These are phyloP conservation scores for Camellia japonica DNA, from an alignment of 148 eudicot species.

Conservation along the genomic window DNA sequence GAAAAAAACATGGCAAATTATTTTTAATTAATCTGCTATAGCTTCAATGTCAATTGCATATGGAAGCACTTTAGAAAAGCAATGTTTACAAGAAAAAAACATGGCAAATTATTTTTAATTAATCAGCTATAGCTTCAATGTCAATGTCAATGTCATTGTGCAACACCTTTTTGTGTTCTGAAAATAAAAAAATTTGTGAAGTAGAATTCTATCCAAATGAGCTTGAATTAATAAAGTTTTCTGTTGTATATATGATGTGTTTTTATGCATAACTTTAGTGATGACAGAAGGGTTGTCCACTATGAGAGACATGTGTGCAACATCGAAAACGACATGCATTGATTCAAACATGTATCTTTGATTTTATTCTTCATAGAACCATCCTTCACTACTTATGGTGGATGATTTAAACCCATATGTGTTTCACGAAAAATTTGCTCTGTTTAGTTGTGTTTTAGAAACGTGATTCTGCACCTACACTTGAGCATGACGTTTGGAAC, in stretches of 20 bases:
- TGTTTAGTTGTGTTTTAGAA: too few relatives aligned
- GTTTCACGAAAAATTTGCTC: too few relatives aligned
- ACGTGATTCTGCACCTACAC: too few relatives aligned
- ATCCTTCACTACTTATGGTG: neutral
- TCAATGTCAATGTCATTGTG: neutral
- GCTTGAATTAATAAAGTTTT: too few relatives aligned
- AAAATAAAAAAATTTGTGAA: neutral
- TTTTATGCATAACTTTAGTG: neutral
- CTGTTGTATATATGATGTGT: neutral
- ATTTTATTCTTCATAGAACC: neutral
- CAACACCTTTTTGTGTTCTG: neutral
- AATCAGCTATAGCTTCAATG: too few relatives aligned
- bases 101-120: too few relatives aligned
- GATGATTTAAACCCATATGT: neutral
- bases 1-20: too few relatives aligned
- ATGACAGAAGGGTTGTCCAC: constrained; percentile 7
- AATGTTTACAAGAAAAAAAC: too few relatives aligned
- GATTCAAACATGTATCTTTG: neutral
- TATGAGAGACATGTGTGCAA: neutral
- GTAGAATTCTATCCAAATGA: neutral
- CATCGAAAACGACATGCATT: constrained; percentile 10
- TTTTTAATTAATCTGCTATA: too few relatives aligned
- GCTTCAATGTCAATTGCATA: too few relatives aligned
- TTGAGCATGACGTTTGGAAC: too few relatives aligned
- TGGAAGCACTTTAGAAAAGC: too few relatives aligned